Conservation (phyloP, 495 filamentous ascomycete genomes). For the Rostrohypoxylon terebratum region DNA sequence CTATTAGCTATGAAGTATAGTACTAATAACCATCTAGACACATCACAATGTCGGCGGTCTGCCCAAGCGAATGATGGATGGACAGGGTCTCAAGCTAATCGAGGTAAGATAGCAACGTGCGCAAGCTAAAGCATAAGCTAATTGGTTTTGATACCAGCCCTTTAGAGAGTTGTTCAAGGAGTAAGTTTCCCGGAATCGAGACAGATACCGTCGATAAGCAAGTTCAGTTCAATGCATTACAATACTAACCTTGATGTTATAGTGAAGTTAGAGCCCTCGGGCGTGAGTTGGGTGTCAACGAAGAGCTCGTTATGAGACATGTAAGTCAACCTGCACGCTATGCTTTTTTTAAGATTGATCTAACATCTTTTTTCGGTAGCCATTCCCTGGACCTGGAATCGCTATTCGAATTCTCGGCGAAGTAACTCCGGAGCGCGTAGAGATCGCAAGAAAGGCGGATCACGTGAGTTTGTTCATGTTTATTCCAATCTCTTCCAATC, state of each 20-base stretch:
- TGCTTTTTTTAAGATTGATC: background rate
- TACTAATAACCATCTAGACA: slow-evolving; percentile 44
- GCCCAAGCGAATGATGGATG: slow-evolving; percentile 64
- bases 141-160: slow-evolving; percentile 17
- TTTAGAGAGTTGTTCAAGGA: slow-evolving; percentile 44
- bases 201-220: background rate
- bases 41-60: slow-evolving; percentile 88
- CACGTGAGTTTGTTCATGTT: slow-evolving; percentile 47
- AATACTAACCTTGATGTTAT: slow-evolving; percentile 64
- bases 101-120: slow-evolving; percentile 63
- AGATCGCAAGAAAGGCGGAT: slow-evolving; percentile 86
- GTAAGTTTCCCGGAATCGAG: slow-evolving; percentile 8
- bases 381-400: slow-evolving; percentile 73
- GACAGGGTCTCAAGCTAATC: slow-evolving; percentile 69
- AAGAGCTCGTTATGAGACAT: slow-evolving; percentile 84
- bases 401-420: slow-evolving; percentile 92
- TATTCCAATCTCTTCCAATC: slow-evolving; percentile 49
- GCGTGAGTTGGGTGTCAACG: slow-evolving; percentile 77
- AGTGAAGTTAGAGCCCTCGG: slow-evolving; percentile 87
- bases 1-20: background rate
- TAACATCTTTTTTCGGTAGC: slow-evolving; percentile 48
- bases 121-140: background rate
- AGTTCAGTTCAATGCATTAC: background rate
- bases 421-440: slow-evolving; percentile 81
- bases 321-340: slow-evolving; percentile 59